Evolutionary conservation across 176 grass and related monocot genomes (phyloP), one percentile per base, ranked within the genome.

Genomic region (Melocanna baccifera): DNA sequence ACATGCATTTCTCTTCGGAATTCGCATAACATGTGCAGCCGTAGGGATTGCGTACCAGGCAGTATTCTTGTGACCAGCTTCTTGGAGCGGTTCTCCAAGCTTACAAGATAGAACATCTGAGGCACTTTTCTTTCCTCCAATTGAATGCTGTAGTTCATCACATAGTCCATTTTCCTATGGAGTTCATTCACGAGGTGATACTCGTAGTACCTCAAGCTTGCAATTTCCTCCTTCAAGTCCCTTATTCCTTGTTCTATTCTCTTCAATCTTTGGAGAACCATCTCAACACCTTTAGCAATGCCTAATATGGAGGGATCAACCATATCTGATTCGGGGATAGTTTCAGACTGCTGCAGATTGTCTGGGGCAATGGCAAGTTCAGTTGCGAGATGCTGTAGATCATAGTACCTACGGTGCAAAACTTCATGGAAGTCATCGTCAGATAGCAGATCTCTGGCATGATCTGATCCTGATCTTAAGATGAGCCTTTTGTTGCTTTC

Each of bases 1-100:
- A 95, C 93, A 90, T 98, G 96, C 89, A 95, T 92, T 29, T 98
- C 96, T 69, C 87, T 80, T 39, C 91, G 69, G 73, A 93, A 98
- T 50, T 98, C 96, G 0, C 96, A 95, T 58, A 92, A 46, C 89
- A 93, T 98, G 57, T 98, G 96, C 73, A 98, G 76, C 43, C 87
- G 78, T 62, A 98, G 75, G 46, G 91, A 86, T 32, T 47, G 85
- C 96, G 92, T 95, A 50, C 96, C 91, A 25, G 93, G 86, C 47
- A 95, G 47, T 42, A 98, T 50, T 34, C 91, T 92, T 42, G 93
- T 98, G 50, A 98, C 89, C 37, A 95, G 84, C 58, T 87, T 82
- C 81, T 52, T 98, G 13, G 89, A 88, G 37, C 79, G 66, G 66
- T 82, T 71, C 43, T 95, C 82, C 77, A 86, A 78, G 68, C 87